Conservation (phyloP, 306 rosid species). For the Nissolia schottii region DNA sequence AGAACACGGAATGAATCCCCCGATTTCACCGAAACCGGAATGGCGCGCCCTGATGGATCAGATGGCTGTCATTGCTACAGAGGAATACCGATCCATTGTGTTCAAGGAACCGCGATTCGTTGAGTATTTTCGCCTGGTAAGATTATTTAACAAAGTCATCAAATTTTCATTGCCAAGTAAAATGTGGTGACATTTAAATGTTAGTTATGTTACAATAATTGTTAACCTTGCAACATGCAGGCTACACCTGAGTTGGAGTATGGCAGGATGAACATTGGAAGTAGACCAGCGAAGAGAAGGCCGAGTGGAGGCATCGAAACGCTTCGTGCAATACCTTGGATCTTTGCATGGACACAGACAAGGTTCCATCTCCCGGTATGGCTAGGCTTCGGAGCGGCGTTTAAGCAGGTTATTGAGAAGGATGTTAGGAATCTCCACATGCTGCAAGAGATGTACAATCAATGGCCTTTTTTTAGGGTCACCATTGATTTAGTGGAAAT, state of each 20-base stretch:
- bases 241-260: slow-evolving; percentile 98
- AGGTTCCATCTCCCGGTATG: slow-evolving; percentile 99
- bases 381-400: slow-evolving; percentile 90
- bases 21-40: slow-evolving; percentile 82
- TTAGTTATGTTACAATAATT: slow-evolving; percentile 8
- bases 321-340: slow-evolving; percentile 99
- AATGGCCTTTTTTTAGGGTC: slow-evolving; percentile 97
- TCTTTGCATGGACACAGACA: slow-evolving; percentile 97
- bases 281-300: slow-evolving; percentile 91
- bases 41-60: slow-evolving; percentile 91
- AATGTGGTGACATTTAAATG: neutral
- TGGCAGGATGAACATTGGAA: slow-evolving; percentile 97
- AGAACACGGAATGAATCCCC: slow-evolving; percentile 86
- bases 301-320: slow-evolving; percentile 99
- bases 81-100: slow-evolving; percentile 86
- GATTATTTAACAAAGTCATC: slow-evolving; percentile 22
- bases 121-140: slow-evolving; percentile 93
- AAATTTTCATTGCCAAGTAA: neutral
- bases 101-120: slow-evolving; percentile 93
- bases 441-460: slow-evolving; percentile 87
- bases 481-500: slow-evolving; percentile 93
- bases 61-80: slow-evolving; percentile 87
- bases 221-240: slow-evolving; percentile 33
- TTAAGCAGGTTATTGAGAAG: slow-evolving; percentile 54
- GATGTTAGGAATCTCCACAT: slow-evolving; percentile 70